Evolutionary conservation across 768 basidiomycete species (phyloP).

Genomic region (Mycena rosella): DNA sequence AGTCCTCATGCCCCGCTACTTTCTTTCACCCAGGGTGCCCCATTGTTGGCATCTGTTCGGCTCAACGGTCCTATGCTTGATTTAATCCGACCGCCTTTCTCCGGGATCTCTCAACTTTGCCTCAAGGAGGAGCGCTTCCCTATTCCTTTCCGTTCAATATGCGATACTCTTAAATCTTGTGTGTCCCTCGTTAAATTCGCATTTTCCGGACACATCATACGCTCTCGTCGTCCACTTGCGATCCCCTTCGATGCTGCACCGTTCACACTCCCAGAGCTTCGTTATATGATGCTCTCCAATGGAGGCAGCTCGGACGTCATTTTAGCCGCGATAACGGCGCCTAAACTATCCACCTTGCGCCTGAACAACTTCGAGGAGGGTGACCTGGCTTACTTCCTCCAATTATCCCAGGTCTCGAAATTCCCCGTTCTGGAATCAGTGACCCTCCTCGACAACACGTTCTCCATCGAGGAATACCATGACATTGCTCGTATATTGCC

Average conservation of each 20-base stretch:
- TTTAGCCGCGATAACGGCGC: constrained; percentile 26
- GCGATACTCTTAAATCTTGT: constrained; percentile 24
- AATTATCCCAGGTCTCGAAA: constrained; percentile 29
- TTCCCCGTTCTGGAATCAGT: constrained; percentile 31
- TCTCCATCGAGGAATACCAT: constrained; percentile 23
- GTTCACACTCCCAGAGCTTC: constrained; percentile 24
- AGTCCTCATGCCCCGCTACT: constrained; percentile 18
- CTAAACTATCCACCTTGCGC: constrained; percentile 26
- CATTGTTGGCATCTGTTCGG: constrained; percentile 22
- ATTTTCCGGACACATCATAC: constrained; percentile 28
- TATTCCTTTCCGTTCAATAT: constrained; percentile 31
- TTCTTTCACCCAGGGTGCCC: constrained; percentile 20
- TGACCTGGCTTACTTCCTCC: constrained; percentile 32
- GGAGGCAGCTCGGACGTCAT: constrained; percentile 32
- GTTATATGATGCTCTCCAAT: constrained; percentile 30
- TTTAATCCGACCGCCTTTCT: constrained; percentile 30
- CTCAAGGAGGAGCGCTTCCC: constrained; percentile 33
- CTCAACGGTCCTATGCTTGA: constrained; percentile 30
- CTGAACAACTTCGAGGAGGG: constrained; percentile 32
- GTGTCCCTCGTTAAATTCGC: constrained; percentile 27
- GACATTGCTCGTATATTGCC: constrained; percentile 33
- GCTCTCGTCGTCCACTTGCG: constrained; percentile 25
- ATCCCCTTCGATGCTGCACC: constrained; percentile 22
- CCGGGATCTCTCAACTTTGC: constrained; percentile 28
- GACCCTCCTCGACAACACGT: constrained; percentile 24